Base-by-base conservation (phyloP, 2,329 filamentous ascomycete genomes). In the Ophiostoma piceae region DNA sequence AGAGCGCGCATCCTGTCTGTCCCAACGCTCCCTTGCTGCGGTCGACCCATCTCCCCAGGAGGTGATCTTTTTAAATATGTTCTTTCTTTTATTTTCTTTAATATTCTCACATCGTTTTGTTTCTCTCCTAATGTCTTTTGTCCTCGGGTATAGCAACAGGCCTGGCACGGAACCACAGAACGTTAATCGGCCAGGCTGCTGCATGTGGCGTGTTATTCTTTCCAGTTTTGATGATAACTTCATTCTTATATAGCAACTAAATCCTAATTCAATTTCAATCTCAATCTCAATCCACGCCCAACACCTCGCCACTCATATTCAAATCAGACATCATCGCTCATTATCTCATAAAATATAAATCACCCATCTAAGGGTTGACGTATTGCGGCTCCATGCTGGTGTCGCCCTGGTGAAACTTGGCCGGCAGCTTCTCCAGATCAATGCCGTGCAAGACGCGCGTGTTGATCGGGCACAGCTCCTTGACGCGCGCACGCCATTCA, bases 381-480 rank as follows among this genome's bases (percentile, higher is more conserved):
- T 83, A 84, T 3, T 14, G 62, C 2, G 79, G 77, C 70, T 72
- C 9, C 37, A 77, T 70, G 19, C 64, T 71, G 4, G 73, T 76
- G 76, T 73, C 76, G 4, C 76, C 80, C 26, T 79, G 74, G 19
- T 0, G 71, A 6, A 73, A 68, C 26, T 67, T 66, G 7, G 75
- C 60, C 29, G 76, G 73, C 32, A 74, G 69, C 51, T 71, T 72
- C 19, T 68, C 71, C 26, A 80, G 68, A 67, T 82, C 78, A 14
- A 82, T 75, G 4, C 76, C 78, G 9, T 81, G 73, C 67, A 84
- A 70, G 1, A 79, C 75, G 22, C 81, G 77, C 19, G 80, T 60
- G 71, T 82, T 84, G 22, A 83, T 75, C 0, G 79, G 77, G 37
- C 75, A 74, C 2, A 71, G 19, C 4, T 72, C 70, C 11, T 37